Conservation (phyloP, 495 filamentous ascomycete genomes). For the Trichodelitschia bisporula region DNA sequence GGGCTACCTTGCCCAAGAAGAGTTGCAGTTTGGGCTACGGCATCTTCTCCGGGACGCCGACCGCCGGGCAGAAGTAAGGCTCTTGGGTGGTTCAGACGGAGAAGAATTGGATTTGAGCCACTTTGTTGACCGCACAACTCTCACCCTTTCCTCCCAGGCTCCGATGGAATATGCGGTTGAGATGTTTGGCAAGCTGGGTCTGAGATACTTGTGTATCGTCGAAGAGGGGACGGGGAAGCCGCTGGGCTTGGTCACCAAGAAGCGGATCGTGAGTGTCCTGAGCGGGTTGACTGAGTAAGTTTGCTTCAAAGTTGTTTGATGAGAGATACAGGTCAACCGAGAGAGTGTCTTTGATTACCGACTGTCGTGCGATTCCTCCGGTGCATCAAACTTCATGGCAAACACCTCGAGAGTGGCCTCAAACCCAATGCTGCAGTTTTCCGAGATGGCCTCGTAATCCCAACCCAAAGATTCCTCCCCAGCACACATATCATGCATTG, state of each 20-base stretch:
- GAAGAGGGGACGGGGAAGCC: conserved; percentile 19
- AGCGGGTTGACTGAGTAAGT: no score
- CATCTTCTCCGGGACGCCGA: conserved; percentile 7
- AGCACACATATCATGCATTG: no score
- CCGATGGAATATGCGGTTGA: conserved; percentile 32
- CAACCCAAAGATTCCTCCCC: no score
- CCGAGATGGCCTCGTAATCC: no score
- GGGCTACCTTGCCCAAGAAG: conserved; percentile 28
- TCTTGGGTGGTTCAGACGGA: conserved; percentile 17
- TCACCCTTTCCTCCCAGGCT: conserved; percentile 23
- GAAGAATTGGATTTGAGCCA: conserved; percentile 19
- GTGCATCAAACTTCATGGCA: no score
- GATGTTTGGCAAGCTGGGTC: conserved; percentile 30
- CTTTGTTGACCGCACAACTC: conserved; percentile 28
- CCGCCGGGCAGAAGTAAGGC: no score
- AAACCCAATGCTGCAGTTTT: no score
- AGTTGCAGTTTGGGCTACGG: conserved; percentile 25
- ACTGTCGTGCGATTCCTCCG: no score
- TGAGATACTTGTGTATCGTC: conserved; percentile 25
- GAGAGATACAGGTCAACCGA: no score
- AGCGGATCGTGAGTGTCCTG: conserved; percentile 18
- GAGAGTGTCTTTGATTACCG: no score
- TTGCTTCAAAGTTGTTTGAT: no score
- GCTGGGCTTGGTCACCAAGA: conserved; percentile 18
- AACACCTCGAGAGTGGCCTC: no score